Base-by-base conservation (phyloP, 257 asterid species). In the Phtheirospermum japonicum region DNA sequence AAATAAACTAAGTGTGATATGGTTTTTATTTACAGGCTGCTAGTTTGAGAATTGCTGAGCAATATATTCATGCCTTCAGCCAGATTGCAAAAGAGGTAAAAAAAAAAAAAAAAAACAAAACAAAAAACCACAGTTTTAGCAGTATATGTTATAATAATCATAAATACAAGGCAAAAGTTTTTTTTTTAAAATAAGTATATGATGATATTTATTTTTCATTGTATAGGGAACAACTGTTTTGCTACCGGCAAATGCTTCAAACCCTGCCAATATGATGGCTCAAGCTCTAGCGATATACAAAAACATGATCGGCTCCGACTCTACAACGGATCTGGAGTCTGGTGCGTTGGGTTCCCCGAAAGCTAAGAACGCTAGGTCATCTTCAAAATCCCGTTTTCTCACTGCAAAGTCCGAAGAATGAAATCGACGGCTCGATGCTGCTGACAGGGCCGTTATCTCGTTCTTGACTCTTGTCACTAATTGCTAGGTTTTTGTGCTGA, bases 11-110 rank as follows among this genome's bases (percentile, higher is more conserved):
- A n/a, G n/a, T n/a, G n/a, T 56, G 54, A 50, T 56, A 43, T 32
- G 63, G 18, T 51, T 54, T 64, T 58, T 42, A 59, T 73, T 71
- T 79, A 66, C 82, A 90, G 98, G 98, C 98, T 13, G 95, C 96
- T 55, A 86, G 96, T 71, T 64, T 91, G 69, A 82, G 85, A 76
- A 65, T 91, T 73, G 98, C 96, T 4, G 98, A 91, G 83, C 96
- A 91, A 70, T 91, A 91, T 65, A 77, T 88, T 56, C 83, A 83
- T 2, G 98, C 98, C 5, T 91, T 88, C 53, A n/a, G 85, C 66
- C 75, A 71, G 55, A 73, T 91, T 28, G 98, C 98, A 14, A 88
- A 88, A 75, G 73, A 86, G 98, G 98, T 88, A 80, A 77, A 20
- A 9, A 59, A 19, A 16, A 3, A 16, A 40, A 0, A 10, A 1